Evolutionary conservation across 768 basidiomycete species (phyloP), one percentile per base, ranked within the genome.

Genomic region (Hydnum rufescens): DNA sequence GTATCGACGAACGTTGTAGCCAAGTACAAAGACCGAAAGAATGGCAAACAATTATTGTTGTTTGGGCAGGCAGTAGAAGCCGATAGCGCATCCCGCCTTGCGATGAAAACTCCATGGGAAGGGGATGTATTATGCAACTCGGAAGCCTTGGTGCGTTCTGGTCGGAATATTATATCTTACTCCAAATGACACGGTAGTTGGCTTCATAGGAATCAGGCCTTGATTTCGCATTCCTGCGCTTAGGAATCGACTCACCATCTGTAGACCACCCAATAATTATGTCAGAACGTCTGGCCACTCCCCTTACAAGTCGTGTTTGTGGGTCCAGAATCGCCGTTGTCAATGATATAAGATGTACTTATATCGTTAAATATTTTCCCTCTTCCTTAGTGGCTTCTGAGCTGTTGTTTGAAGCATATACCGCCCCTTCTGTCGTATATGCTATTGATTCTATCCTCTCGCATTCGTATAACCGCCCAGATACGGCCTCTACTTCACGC

Each of bases 401-500:
- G 61, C 77, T 99, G 29, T 76, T 99, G 66, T 99, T 99, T 61
- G 95, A 99, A 66, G 73, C 78, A 43, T 99, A 97, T 62, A 71
- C 73, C 3, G 87, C 81, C 3, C 92, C 93, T 1, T 78, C 81
- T 3, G 70, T 96, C 46, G 71, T 84, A 3, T 97, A 85, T 66
- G 86, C 84, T 51, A 70, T 95, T 53, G 95, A 99, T 61, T 79
- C 82, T 6, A 67, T 89, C 55, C 87, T 95, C 76, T 89, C 92
- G 3, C 92, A 95, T 62, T 87, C 90, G 61, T 73, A 84, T 57
- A 87, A 89, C 61, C 51, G 57, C 39, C 61, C 65, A 2, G 72
- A 76, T 53, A 66, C 65, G 5, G 70, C 71, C n/a, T 54, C 60
- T 0, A 44, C 76, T 58, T 58, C 61, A 1, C 62, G 74, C 0